Evolutionary conservation across 371 early-diverging fungal genomes (phyloP).

Genomic region (Mucor sp.): DNA sequence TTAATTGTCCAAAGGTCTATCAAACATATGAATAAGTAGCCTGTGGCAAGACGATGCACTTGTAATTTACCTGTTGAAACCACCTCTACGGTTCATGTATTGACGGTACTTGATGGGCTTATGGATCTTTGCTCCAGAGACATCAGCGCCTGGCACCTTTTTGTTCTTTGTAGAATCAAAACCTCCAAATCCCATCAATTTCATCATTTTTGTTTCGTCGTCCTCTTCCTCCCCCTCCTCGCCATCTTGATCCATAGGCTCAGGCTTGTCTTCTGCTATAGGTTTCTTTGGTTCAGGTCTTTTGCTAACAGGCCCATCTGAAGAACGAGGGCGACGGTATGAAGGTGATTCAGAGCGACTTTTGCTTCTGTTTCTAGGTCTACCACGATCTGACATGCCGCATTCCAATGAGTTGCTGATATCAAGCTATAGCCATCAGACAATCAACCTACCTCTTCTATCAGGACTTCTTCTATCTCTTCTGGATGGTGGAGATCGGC

Average conservation of each 20-base stretch:
- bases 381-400: conserved; percentile 7
- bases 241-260: conserved; percentile 2
- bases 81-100: conserved; percentile 94
- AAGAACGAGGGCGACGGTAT: conserved; percentile 8
- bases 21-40: neutral
- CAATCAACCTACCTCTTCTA: conserved; percentile 6
- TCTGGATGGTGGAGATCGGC: conserved; percentile 11
- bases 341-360: conserved; percentile 13
- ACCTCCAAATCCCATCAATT: conserved; percentile 84
- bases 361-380: conserved; percentile 7
- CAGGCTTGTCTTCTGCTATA: neutral
- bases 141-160: conserved; percentile 68
- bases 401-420: neutral
- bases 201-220: conserved; percentile 56
- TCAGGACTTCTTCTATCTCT: conserved; percentile 17
- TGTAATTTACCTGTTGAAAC: conserved; percentile 73
- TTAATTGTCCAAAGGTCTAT: conserved; percentile 44
- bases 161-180: conserved; percentile 89
- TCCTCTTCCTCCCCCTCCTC: conserved; percentile 41
- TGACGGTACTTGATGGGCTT: conserved; percentile 87
- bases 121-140: conserved; percentile 70
- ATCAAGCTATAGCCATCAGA: neutral
- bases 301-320: neutral
- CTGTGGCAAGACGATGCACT: neutral
- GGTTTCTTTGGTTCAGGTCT: conserved; percentile 1